Base-by-base conservation (phyloP, 306 rosid species). In the Alnus glutinosa region DNA sequence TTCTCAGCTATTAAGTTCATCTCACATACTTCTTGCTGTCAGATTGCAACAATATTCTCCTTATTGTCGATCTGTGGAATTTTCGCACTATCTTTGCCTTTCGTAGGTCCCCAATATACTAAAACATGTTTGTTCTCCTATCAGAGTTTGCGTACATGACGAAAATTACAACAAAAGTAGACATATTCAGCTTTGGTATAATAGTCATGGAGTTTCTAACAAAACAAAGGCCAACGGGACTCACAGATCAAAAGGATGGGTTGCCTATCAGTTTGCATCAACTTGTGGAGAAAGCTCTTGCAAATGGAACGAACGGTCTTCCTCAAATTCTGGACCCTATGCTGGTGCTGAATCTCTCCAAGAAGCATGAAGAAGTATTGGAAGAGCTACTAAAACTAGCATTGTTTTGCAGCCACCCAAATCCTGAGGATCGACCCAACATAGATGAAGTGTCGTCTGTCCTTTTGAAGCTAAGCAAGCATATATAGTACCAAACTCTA, bases 71-170 rank as follows among this genome's bases (percentile, higher is more conserved):
- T n/a, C 92, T 73, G n/a, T 50, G 15, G 4, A 30, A 23, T 59
- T 58, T 59, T 11, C 37, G 9, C 11, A 9, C 10, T 11, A 23
- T 59, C 37, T 42, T 59, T 11, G 5, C 1, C 48, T 62, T 80
- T 30, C 12, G 44, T 44, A 44, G 32, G 16, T 50, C 75, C 70
- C 55, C 76, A 84, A 42, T 37, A 47, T 77, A 49, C 59, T 77
- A 42, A 75, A 23, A 70, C 73, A 78, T 71, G 66, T 76, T 59
- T 70, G 48, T 44, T 70, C 66, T 71, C 76, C 78, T 77, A 51
- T n/a, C 92, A 94, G 98, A 94, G 92, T 81, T 86, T 70, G 96
- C 98, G 3, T 94, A 90, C 86, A 90, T 85, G 87, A 83, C 89
- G 77, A 92, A 88, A 78, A 86, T 88, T 78, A 89, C 92, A 1